These are phyloP conservation scores for Zalaria obscura DNA, from an alignment of 2,329 filamentous ascomycete species.

Conservation along the genomic window DNA sequence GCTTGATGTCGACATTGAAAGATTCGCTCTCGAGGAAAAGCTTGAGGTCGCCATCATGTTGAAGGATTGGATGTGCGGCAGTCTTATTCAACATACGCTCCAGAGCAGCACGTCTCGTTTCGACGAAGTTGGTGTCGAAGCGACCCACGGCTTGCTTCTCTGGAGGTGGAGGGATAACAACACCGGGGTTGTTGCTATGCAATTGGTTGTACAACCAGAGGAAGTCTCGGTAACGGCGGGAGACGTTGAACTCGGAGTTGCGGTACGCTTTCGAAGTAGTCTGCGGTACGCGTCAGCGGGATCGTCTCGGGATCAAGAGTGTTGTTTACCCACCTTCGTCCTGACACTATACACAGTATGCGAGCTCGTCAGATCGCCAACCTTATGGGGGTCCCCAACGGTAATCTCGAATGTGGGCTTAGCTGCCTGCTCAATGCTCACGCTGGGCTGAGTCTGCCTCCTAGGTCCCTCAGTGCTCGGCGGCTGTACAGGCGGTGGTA, in stretches of 20 bases:
- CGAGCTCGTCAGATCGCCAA: slow-evolving; percentile 89
- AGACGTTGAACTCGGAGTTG: slow-evolving; percentile 83
- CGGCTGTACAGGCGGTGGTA: slow-evolving; percentile 49
- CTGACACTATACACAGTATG: slow-evolving; percentile 96
- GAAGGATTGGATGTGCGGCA: slow-evolving; percentile 73
- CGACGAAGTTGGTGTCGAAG: slow-evolving; percentile 94
- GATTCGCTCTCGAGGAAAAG: slow-evolving; percentile 92
- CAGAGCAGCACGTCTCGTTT: slow-evolving; percentile 75
- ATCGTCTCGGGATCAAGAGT: slow-evolving; percentile 1
- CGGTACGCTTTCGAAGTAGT: slow-evolving; percentile 24
- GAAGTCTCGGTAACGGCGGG: slow-evolving; percentile 88
- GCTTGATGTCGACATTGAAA: slow-evolving; percentile 93
- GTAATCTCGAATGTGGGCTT: slow-evolving; percentile 83
- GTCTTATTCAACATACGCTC: slow-evolving; percentile 98
- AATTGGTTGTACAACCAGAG: slow-evolving; percentile 94
- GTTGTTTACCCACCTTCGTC: slow-evolving; percentile 55
- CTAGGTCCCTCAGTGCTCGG: slow-evolving; percentile 30
- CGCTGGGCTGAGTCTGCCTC: slow-evolving; percentile 54
- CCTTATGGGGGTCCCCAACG: slow-evolving; percentile 94
- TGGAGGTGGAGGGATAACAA: slow-evolving; percentile 87
- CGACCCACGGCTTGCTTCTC: slow-evolving; percentile 96
- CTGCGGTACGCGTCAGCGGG: not conserved
- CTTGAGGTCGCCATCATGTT: slow-evolving; percentile 88
- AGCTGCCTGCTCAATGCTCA: slow-evolving; percentile 83
- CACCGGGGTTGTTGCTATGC: slow-evolving; percentile 85